Conservation (phyloP, 2,329 filamentous ascomycete genomes). For the Thielaviopsis populi region DNA sequence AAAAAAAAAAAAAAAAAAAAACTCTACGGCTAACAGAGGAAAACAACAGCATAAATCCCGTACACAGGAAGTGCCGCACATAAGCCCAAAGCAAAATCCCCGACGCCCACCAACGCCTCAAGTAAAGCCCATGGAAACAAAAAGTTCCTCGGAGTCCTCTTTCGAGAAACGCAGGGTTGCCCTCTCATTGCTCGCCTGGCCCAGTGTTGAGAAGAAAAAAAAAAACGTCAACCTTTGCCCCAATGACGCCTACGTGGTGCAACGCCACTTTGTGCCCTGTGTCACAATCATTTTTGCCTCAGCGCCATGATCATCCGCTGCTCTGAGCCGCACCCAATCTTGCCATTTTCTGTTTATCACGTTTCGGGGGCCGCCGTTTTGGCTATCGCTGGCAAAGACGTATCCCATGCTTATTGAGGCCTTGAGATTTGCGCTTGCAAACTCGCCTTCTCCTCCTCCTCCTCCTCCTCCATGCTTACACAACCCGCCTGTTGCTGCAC, state of each 20-base stretch:
- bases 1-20: too few species aligned
- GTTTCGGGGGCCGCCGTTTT: not conserved
- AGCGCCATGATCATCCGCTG: not conserved
- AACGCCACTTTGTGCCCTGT: not conserved
- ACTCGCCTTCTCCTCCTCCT: too few species aligned
- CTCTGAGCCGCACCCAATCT: not conserved
- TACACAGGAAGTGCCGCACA: not conserved
- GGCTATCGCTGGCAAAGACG: not conserved
- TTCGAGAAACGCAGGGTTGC: not conserved
- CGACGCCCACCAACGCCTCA: too few species aligned
- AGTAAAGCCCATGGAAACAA: not conserved
- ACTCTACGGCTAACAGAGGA: too few species aligned
- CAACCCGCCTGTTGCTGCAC: too few species aligned
- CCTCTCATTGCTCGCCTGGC: not conserved
- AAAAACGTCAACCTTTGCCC: not conserved
- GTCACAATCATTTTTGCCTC: slow-evolving; percentile 1
- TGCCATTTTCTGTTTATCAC: not conserved
- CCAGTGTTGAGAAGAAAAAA: not conserved
- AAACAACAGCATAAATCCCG: not conserved
- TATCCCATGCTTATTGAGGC: not conserved
- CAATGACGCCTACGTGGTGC: not conserved
- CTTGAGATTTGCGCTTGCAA: too few species aligned
- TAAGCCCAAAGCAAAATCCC: too few species aligned
- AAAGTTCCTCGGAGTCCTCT: not conserved
- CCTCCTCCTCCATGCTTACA: too few species aligned